A percentile compares a stretch with the other conserved stretches of the same genome.
These are phyloP conservation scores for Didymellaceae sp. DNA, from an alignment of 2,329 filamentous ascomycete species.

Conservation along the genomic window DNA sequence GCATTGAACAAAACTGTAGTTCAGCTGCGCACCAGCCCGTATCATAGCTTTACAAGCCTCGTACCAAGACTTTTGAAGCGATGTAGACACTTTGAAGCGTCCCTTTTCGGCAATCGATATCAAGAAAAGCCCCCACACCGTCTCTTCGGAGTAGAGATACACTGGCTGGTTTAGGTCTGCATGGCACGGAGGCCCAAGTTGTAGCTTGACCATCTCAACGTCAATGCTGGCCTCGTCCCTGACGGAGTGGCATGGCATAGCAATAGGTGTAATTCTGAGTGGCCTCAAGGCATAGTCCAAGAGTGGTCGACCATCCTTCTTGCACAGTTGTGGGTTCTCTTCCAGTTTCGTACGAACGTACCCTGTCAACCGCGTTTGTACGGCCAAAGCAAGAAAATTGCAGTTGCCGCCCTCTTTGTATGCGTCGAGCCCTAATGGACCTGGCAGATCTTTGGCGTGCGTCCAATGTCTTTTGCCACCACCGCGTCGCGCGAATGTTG, in stretches of 20 bases:
- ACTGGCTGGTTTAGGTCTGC: not conserved
- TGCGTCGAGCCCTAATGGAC: not conserved
- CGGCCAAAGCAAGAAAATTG: not conserved
- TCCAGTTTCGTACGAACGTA: not conserved
- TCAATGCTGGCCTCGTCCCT: constrained; percentile 16
- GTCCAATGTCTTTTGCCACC: not conserved
- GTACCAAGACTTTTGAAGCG: too few relatives aligned
- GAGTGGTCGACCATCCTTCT: constrained; percentile 9
- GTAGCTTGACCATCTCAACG: constrained; percentile 11
- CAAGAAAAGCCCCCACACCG: not conserved
- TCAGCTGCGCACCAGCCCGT: too few relatives aligned
- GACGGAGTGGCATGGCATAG: constrained; percentile 12
- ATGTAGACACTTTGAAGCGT: too few relatives aligned
- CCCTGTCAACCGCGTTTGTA: not conserved
- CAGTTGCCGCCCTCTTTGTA: not conserved
- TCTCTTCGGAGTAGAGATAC: not conserved
- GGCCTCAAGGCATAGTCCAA: constrained; percentile 24
- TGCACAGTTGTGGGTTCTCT: not conserved
- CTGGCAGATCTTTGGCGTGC: not conserved
- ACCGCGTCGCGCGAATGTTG: too few relatives aligned
- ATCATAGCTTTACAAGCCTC: too few relatives aligned
- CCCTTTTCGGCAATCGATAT: not conserved
- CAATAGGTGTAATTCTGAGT: not conserved
- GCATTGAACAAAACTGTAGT: too few relatives aligned
- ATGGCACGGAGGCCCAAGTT: not conserved